A percentile compares a stretch with the other conserved stretches of the same genome.
phyloP scores from a whole-genome alignment of 495 filamentous ascomycete genomes.

The Niebla homalea region DNA sequence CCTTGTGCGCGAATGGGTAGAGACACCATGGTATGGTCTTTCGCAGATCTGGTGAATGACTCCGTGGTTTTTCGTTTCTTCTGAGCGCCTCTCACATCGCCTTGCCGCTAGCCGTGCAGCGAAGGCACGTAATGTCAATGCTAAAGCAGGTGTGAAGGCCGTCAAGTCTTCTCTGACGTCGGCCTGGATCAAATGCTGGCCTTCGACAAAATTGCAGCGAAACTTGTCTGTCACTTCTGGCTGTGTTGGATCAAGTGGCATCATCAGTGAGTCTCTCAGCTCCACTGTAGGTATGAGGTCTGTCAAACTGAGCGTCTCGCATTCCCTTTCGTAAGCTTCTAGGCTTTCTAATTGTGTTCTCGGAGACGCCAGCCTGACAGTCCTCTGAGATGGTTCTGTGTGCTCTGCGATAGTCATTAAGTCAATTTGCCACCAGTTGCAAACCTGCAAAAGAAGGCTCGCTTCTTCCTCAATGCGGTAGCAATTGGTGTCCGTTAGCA shows the following conservation, averaged over 20 bases:
- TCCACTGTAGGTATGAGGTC: constrained; percentile 7
- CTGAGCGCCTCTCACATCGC: background rate
- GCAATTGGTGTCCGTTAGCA: constrained; percentile 12
- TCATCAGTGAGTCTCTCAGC: background rate
- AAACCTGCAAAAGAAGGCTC: constrained; percentile 39
- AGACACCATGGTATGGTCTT: background rate
- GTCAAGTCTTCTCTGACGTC: constrained; percentile 29
- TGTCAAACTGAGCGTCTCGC: constrained; percentile 12
- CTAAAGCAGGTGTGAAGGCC: constrained; percentile 22
- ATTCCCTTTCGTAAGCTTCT: constrained; percentile 1
- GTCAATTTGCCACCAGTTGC: constrained; percentile 42
- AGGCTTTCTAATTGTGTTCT: background rate
- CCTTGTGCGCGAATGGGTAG: background rate
- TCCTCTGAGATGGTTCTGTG: background rate
- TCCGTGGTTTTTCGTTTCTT: background rate
- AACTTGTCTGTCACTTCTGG: constrained; percentile 45
- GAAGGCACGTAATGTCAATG: constrained; percentile 23
- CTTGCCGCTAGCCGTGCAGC: background rate
- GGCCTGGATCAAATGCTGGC: constrained; percentile 46
- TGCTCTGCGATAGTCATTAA: constrained; percentile 1
- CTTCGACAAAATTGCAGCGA: constrained; percentile 51
- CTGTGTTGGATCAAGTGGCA: constrained; percentile 43
- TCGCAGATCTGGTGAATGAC: constrained; percentile 2
- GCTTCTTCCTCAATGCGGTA: constrained; percentile 27
- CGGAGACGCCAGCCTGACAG: background rate